These are phyloP conservation scores for Pouteria campechiana DNA, from an alignment of 179 eudicot genomes.

Conservation along the genomic window DNA sequence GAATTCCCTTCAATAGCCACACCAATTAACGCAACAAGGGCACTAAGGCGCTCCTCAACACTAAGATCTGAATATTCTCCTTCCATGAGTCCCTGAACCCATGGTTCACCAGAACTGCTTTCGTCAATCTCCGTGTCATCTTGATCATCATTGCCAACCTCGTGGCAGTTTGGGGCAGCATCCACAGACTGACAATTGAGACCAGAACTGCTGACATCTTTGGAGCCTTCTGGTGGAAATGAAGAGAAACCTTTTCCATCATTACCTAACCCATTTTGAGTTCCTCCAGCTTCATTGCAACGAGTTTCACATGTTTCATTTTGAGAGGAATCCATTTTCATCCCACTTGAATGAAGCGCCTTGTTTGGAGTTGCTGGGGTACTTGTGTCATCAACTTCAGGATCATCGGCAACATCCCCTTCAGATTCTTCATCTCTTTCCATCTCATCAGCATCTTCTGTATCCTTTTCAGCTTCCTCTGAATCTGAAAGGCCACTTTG, in stretches of 20 bases:
- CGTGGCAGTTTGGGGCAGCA: constrained; percentile 17
- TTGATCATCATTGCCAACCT: constrained; percentile 22
- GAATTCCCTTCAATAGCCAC: constrained; percentile 90
- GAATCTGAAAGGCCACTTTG: constrained; percentile 52
- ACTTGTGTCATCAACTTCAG: constrained; percentile 65
- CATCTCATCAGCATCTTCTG: constrained; percentile 53
- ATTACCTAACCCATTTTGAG: constrained; percentile 20
- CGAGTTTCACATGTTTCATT: constrained; percentile 22
- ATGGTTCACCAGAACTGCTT: constrained; percentile 49
- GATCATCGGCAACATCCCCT: constrained; percentile 81
- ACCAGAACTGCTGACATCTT: no score
- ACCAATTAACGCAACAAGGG: constrained; percentile 67
- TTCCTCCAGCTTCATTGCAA: constrained; percentile 9
- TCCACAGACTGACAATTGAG: constrained; percentile 17
- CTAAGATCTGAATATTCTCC: constrained; percentile 70
- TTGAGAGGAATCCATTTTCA: constrained; percentile 18
- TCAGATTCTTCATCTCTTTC: constrained; percentile 82
- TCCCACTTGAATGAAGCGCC: constrained; percentile 17
- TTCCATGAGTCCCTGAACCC: constrained; percentile 87
- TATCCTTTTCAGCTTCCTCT: constrained; percentile 62
- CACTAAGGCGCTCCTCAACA: constrained; percentile 82
- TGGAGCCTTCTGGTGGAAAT: constrained; percentile 14
- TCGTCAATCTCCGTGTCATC: constrained; percentile 63
- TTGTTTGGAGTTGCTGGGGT: constrained; percentile 31
- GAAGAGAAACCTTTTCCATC: constrained; percentile 24